Percentiles rank a stretch among this genome's conserved stretches.
phyloP scores from a whole-genome alignment of 495 filamentous ascomycete species.

The Neurospora sp. region DNA sequence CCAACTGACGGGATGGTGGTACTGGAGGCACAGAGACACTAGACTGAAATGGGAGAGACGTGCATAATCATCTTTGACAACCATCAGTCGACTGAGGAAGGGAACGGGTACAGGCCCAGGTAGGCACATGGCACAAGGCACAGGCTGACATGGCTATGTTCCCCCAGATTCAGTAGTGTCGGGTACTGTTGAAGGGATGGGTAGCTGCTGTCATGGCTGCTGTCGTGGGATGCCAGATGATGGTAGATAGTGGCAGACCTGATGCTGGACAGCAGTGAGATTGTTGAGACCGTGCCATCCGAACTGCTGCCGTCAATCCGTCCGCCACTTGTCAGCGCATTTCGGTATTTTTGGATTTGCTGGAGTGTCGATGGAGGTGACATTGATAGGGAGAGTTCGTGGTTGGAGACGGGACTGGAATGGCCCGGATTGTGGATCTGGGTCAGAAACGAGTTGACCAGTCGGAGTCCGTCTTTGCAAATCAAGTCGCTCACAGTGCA shows the following conservation, averaged over 20 bases:
- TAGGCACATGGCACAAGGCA: neutral
- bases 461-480: neutral
- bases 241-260: neutral
- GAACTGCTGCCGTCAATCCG: neutral
- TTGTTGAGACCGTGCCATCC: neutral
- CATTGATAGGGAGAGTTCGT: neutral
- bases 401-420: neutral
- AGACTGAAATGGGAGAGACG: neutral
- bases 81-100: neutral
- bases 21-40: neutral
- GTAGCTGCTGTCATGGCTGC: neutral
- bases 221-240: neutral
- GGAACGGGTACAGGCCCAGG: neutral
- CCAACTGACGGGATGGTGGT: neutral
- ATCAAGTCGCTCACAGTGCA: neutral
- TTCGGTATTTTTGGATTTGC: neutral
- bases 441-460: neutral
- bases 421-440: neutral
- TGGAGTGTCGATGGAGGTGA: neutral
- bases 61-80: neutral
- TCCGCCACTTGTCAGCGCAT: neutral
- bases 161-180: neutral
- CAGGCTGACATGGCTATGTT: neutral
- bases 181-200: neutral
- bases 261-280: neutral